Conservation (phyloP, 305 asterid species). For the Fraxinus platypoda region DNA sequence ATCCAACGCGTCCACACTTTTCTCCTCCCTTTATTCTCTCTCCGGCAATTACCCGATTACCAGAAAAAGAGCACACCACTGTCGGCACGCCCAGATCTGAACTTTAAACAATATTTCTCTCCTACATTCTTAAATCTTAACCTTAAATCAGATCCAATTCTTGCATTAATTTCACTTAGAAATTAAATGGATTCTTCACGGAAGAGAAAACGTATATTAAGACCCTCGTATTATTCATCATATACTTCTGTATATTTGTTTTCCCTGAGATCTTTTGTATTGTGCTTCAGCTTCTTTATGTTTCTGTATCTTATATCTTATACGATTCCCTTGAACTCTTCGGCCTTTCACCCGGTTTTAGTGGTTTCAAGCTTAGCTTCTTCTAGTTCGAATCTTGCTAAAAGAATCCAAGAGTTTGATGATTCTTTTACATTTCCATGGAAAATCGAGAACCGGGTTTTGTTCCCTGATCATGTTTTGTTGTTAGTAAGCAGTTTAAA, state of each 20-base stretch:
- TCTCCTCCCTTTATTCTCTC: slow-evolving; percentile 14
- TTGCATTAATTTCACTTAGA: not conserved
- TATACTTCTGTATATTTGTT: slow-evolving; percentile 32
- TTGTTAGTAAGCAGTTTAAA: slow-evolving; percentile 37
- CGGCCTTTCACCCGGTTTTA: slow-evolving; percentile 62
- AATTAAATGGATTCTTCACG: slow-evolving; percentile 60
- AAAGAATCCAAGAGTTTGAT: slow-evolving; percentile 43
- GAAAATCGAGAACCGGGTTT: slow-evolving; percentile 62
- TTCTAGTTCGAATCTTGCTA: slow-evolving; percentile 30
- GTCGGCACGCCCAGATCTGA: slow-evolving; percentile 50
- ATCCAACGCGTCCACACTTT: not conserved
- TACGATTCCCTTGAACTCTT: slow-evolving; percentile 42
- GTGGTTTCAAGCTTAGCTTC: slow-evolving; percentile 67
- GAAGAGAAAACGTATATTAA: slow-evolving; percentile 60
- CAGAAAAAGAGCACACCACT: slow-evolving; percentile 29
- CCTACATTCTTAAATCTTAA: slow-evolving; percentile 14
- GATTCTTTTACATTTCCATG: slow-evolving; percentile 27
- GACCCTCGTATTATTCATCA: slow-evolving; percentile 41
- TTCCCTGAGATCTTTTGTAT: slow-evolving; percentile 59
- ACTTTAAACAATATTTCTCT: slow-evolving; percentile 8
- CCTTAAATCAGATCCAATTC: slow-evolving; percentile 10
- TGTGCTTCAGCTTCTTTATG: slow-evolving; percentile 50
- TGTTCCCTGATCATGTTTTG: slow-evolving; percentile 78
- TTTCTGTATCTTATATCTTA: slow-evolving; percentile 50
- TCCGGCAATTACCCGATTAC: slow-evolving; percentile 32